Evolutionary conservation across 2,329 filamentous ascomycete species (phyloP).

Genomic region (Gremmenia infestans): DNA sequence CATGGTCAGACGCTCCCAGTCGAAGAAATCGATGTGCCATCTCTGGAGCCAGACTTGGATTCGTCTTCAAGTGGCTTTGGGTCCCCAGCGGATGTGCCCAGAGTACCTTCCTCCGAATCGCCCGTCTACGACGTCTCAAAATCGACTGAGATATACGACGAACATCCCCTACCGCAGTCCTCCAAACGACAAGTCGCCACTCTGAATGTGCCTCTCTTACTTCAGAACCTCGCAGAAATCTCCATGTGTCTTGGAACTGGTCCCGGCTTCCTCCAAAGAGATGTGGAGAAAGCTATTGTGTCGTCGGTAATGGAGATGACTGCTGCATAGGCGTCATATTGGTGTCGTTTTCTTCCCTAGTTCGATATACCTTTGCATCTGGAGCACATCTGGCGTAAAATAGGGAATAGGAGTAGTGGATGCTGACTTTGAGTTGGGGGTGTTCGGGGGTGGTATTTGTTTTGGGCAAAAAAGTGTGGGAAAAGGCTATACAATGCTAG

Average conservation of each 20-base stretch:
- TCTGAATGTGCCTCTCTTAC: not conserved
- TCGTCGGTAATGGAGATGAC: not conserved
- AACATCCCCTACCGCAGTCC: not conserved
- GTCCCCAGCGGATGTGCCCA: no score
- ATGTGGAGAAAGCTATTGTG: slow-evolving; percentile 1
- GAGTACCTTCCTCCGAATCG: no score
- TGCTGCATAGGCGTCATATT: not conserved
- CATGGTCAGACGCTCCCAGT: not conserved
- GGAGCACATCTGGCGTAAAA: no score
- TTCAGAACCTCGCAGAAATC: not conserved
- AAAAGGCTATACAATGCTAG: no score
- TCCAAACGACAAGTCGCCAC: not conserved
- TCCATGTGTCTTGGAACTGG: slow-evolving; percentile 4
- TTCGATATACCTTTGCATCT: no score
- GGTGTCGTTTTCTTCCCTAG: no score
- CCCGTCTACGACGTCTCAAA: not conserved
- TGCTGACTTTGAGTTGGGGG: no score
- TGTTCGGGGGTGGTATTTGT: no score
- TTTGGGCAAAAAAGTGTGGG: no score
- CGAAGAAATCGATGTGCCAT: no score
- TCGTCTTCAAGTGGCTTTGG: no score
- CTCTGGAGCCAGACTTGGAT: no score
- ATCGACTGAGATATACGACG: not conserved
- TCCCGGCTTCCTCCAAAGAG: slow-evolving; percentile 1
- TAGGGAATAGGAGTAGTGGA: not conserved